Conservation (phyloP, 345 rosid genomes). For the Syzygium jambos region DNA sequence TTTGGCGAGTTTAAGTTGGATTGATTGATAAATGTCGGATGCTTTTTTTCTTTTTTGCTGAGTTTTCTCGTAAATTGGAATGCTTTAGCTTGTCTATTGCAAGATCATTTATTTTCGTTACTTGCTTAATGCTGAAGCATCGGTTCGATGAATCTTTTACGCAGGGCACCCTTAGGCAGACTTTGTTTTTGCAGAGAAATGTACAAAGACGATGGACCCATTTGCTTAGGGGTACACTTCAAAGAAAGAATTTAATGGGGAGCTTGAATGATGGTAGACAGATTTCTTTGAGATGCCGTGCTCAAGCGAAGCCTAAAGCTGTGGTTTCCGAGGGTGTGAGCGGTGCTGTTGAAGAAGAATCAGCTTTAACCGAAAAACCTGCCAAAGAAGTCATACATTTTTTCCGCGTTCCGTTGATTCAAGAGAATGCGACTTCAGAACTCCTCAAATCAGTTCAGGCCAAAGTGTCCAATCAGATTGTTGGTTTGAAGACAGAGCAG, state of each 20-base stretch:
- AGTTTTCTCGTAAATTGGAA: background rate
- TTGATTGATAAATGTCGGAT: background rate
- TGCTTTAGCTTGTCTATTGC: background rate
- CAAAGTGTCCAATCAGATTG: conserved; percentile 59
- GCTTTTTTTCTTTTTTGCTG: background rate
- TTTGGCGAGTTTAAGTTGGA: background rate
- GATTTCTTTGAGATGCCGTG: conserved; percentile 41
- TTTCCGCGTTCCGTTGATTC: conserved; percentile 68
- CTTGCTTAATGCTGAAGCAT: background rate
- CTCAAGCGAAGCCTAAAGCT: conserved; percentile 43
- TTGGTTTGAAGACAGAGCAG: conserved; percentile 69
- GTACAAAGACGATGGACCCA: conserved; percentile 13
- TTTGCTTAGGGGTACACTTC: conserved; percentile 33
- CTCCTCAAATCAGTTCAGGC: conserved; percentile 58
- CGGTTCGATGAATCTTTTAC: background rate
- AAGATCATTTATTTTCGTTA: background rate
- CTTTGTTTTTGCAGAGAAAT: conserved; percentile 33
- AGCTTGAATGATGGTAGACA: conserved; percentile 9
- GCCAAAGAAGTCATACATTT: conserved; percentile 55
- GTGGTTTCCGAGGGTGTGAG: conserved; percentile 25
- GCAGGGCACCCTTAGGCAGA: conserved; percentile 58
- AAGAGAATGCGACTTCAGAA: conserved; percentile 58
- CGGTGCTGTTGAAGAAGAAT: conserved; percentile 34
- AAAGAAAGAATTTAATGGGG: conserved; percentile 8
- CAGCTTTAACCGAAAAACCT: conserved; percentile 43